These are phyloP conservation scores for Rhodotorula sp. DNA, from an alignment of 1,284 basidiomycete genomes.

Conservation along the genomic window DNA sequence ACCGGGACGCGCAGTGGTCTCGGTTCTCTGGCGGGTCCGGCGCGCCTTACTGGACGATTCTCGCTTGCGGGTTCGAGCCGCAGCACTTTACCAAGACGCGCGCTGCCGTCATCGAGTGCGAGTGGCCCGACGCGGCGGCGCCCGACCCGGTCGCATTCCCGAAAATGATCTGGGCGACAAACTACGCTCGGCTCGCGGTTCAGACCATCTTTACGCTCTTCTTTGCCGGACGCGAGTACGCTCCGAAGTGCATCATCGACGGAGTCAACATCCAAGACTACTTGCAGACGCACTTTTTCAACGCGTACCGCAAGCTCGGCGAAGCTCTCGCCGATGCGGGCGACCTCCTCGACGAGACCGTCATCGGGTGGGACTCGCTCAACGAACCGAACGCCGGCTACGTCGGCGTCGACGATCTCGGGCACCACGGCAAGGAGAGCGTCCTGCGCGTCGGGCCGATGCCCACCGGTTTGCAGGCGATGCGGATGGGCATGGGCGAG, in stretches of 20 bases:
- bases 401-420: slow-evolving; percentile 65
- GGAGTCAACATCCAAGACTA: slow-evolving; percentile 91
- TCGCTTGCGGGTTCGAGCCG: slow-evolving; percentile 87
- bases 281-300: slow-evolving; percentile 80
- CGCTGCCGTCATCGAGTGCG: slow-evolving; percentile 80
- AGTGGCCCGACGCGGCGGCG: slow-evolving; percentile 66
- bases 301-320: slow-evolving; percentile 71
- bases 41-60: slow-evolving; percentile 90
- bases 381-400: slow-evolving; percentile 93
- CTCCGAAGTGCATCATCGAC: slow-evolving; percentile 88
- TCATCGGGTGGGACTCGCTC: slow-evolving; percentile 94
- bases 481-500: slow-evolving; percentile 84
- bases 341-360: slow-evolving; percentile 75
- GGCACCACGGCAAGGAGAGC: slow-evolving; percentile 45
- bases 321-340: slow-evolving; percentile 69
- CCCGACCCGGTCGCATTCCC: slow-evolving; percentile 74
- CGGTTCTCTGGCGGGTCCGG: slow-evolving; percentile 95
- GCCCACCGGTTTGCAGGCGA: slow-evolving; percentile 79
- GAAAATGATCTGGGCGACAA: slow-evolving; percentile 95
- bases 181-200: slow-evolving; percentile 81
- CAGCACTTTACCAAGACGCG: slow-evolving; percentile 78
- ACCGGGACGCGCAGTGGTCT: slow-evolving; percentile 69
- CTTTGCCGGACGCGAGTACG: slow-evolving; percentile 85
- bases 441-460: slow-evolving; percentile 68
- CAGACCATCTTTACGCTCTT: slow-evolving; percentile 93